Base-by-base conservation (phyloP, 257 asterid species). In the Voacanga thouarsii region DNA sequence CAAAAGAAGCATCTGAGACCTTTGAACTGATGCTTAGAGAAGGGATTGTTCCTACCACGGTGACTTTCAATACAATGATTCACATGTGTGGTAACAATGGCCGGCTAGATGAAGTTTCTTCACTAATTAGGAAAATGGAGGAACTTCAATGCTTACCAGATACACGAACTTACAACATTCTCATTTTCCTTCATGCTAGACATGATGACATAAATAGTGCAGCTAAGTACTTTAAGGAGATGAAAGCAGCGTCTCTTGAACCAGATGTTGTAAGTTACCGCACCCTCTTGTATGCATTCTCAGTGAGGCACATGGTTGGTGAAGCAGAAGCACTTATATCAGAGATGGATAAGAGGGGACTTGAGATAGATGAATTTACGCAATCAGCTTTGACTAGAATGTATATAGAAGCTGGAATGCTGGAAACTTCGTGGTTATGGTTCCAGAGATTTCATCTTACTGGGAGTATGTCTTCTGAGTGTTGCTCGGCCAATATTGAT, bases 331-430 rank as follows among this genome's bases (percentile, higher is more conserved):
- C 82, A 81, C 91, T 96, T 33, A 64, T 90, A 68, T 76, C 78
- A 3, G 98, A 96, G 89, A 92, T 96, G 97, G 96, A 87, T 82
- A 89, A 89, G 72, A 86, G 82, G 79, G 87, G 92, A 37, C 75
- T 92, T 60, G 84, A 88, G 85, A 87, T 96, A 75, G 98, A 96
- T 76, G 99, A 96, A 85, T 93, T 88, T 69, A 87, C 96, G 0
- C 99, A 92, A 71, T 93, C 98, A 59, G 89, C 99, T 57, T 75
- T 96, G 87, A 90, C 97, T 79, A 87, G 98, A 87, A 96, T 93
- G 99, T 96, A 90, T 57, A 84, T 96, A 78, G 97, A 87, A 85
- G 89, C 96, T 45, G 97, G 92, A 51, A 79, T 92, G 91, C 70
- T 92, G 44, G 88, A 87, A 66, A 80, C 33, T 82, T 83, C 97